phyloP scores from a whole-genome alignment of 768 basidiomycete species.

The Pleurotus salmoneostramineus region DNA sequence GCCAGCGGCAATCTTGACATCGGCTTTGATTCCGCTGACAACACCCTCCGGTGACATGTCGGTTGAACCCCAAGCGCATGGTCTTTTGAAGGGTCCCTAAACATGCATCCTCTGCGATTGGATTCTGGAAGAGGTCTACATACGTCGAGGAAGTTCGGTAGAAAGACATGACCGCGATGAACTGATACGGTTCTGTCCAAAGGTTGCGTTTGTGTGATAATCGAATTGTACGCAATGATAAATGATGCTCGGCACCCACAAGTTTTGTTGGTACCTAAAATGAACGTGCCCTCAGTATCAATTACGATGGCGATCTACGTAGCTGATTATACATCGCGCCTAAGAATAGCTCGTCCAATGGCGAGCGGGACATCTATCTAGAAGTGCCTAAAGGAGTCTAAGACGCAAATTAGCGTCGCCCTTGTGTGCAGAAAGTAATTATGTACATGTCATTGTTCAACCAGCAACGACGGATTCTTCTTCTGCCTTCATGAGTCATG shows the following conservation, averaged over 20 bases:
- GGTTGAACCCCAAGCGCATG: not conserved
- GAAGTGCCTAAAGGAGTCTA: not conserved
- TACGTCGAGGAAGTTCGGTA: not conserved
- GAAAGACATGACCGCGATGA: no score
- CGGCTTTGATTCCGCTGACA: no score
- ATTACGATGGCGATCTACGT: no score
- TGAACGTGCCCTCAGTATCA: no score
- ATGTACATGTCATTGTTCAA: not conserved
- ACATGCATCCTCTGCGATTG: not conserved
- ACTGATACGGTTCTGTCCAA: no score
- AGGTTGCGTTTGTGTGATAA: no score
- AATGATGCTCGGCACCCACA: no score
- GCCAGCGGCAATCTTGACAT: not conserved
- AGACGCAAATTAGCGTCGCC: no score
- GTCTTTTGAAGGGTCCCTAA: not conserved
- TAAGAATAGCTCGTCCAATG: not conserved
- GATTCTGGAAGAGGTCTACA: not conserved
- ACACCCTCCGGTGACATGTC: not conserved
- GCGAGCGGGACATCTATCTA: not conserved
- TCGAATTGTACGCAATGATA: no score
- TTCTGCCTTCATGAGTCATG: not conserved
- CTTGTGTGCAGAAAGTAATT: not conserved
- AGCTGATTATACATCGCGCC: no score
- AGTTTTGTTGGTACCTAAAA: no score
- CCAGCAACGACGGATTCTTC: not conserved